Percentiles rank a stretch among this genome's conserved stretches.
Evolutionary conservation across 2,329 filamentous ascomycete species (phyloP).

Genomic region (Aspergillus persii): DNA sequence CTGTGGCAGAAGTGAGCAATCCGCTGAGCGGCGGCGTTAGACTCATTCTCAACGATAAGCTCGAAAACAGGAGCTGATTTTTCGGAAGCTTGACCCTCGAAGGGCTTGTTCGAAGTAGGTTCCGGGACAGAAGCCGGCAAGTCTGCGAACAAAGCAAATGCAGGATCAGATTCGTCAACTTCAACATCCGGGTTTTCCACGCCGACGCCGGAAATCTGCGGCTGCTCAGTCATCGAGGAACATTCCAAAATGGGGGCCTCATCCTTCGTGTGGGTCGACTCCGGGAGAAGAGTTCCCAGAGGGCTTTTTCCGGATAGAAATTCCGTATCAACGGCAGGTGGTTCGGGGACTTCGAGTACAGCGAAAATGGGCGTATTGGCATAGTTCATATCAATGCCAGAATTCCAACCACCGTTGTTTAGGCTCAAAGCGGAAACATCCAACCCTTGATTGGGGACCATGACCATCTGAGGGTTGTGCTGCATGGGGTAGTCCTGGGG

Average conservation of each 20-base stretch:
- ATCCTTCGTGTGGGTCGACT: constrained; percentile 47
- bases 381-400: constrained; percentile 46
- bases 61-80: constrained; percentile 64
- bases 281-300: constrained; percentile 42
- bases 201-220: constrained; percentile 16
- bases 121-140: constrained; percentile 37
- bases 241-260: constrained; percentile 50
- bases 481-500: constrained; percentile 57
- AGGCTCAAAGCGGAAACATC: constrained; percentile 72
- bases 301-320: constrained; percentile 70
- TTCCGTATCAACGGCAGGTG: constrained; percentile 60
- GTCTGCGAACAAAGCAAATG: constrained; percentile 53
- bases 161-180: constrained; percentile 54
- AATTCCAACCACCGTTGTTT: constrained; percentile 43
- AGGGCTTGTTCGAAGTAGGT: constrained; percentile 29
- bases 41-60: constrained; percentile 55
- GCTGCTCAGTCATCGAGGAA: constrained; percentile 22
- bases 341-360: constrained; percentile 66
- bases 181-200: constrained; percentile 41
- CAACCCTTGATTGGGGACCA: constrained; percentile 75
- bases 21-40: constrained; percentile 25
- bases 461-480: constrained; percentile 67
- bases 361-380: constrained; percentile 57
- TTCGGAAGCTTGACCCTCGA: constrained; percentile 58
- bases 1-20: constrained; percentile 39